Base-by-base conservation (phyloP, 1,139 yeast species). In the Candida sojae region DNA sequence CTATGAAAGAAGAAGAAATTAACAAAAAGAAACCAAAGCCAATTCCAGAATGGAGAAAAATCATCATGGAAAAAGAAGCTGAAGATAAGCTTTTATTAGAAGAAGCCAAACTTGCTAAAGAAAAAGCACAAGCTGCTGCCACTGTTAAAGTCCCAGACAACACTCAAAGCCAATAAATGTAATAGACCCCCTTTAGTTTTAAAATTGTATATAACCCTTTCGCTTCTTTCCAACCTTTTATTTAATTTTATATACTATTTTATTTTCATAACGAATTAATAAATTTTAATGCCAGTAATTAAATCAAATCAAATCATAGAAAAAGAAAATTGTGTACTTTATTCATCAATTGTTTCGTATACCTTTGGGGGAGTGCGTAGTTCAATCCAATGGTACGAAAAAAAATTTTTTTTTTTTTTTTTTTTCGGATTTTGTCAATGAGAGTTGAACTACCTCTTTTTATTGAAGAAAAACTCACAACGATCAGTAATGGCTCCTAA, bases 1-100 rank as follows among this genome's bases (percentile, higher is more conserved):
- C 84, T 37, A 73, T 83, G 69, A 83, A 79, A 56, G 92, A 86
- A 59, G 82, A 80, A 55, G 81, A 83, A 58, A 58, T 71, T 48
- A 67, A 65, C 44, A 68, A 69, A 56, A 49, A 55, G 34, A 62
- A 62, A 49, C 75, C 77, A 17, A 59, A 66, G 11, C 73, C 74
- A 44, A 54, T 71, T 37, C 77, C 77, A 6, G 75, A 71, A 55
- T 73, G 77, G 78, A 71, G 63, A 58, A 60, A 60, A 48, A 54
- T 64, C 36, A 52, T 64, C 32, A 46, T 60, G 47, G 63, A 67
- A 48, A 63, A 55, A 45, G 67, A 66, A 52, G 61, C 56, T 13
- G 63, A 66, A 47, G 66, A 64, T 12, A 44, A 48, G 21, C 44
- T 39, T 42, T 26, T 42, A 10, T 33, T 33, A 13, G 39, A 42